Base-by-base conservation (phyloP, 768 basidiomycete genomes). In the Plicaturopsis crispa region DNA sequence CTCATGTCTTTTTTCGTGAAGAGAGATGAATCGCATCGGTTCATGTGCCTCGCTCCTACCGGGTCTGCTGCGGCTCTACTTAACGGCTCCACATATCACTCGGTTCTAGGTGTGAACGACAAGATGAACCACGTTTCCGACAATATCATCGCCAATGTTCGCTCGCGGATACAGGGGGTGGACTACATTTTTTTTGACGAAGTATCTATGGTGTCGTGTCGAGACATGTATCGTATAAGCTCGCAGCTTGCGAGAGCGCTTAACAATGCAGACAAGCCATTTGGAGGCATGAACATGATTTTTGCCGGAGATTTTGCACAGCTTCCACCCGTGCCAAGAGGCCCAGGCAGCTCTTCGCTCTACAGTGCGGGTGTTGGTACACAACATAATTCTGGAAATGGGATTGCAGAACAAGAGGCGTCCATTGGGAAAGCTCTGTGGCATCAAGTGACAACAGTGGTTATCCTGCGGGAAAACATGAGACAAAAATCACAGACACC, bases 301-400 rank as follows among this genome's bases (percentile, higher is more conserved):
- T 55, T 70, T 41, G 65, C 67, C 11, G 67, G 67, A n/a, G 68
- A 70, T 38, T 68, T 70, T 56, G 66, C 62, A 2, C 67, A 72
- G 33, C 43, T 70, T 0, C 63, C 64, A 4, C 67, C 60, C 20
- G 54, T 48, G 3, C 39, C 33, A 16, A 54, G 55, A 1, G 24
- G 39, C 12, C 26, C 45, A n/a, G n/a, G n/a, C n/a, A n/a, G n/a
- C n/a, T n/a, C 36, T 13, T 14, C 51, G 2, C 31, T 61, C 4
- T 63, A 56, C 30, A 49, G 40, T 14, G 24, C 30, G 30, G 44
- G 16, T 7, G 41, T 54, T 19, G 43, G 45, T 21, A 38, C 19
- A 31, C 13, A 20, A 24, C 18, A 18, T 5, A 20, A 16, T 14
- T 10, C 11, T 24, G 20, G 31, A 4, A 19, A 13, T n/a, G n/a